Conservation (phyloP, 1,139 yeast species). For the Sugiyamaella xylanicola region DNA sequence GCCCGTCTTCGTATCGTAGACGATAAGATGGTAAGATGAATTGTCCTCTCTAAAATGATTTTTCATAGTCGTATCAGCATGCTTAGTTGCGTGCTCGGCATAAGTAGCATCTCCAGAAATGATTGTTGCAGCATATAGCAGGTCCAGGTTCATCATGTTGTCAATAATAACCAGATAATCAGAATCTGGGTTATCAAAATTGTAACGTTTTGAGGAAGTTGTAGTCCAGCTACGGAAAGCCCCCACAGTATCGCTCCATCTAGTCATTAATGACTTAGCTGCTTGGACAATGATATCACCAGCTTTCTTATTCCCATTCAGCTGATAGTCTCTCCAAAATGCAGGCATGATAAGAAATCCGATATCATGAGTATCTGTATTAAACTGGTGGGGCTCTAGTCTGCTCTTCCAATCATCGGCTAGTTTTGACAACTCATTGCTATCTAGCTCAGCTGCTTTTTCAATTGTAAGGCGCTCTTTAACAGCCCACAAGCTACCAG, state of each 20-base stretch:
- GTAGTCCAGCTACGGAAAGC: conserved; percentile 40
- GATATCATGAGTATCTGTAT: conserved; percentile 41
- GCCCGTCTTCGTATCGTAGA: conserved; percentile 36
- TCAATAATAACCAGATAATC: conserved; percentile 41
- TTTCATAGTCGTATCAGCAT: conserved; percentile 39
- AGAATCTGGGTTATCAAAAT: conserved; percentile 25
- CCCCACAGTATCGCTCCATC: conserved; percentile 37
- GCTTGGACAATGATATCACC: conserved; percentile 34
- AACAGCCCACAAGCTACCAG: conserved; percentile 36
- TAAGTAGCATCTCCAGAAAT: conserved; percentile 37
- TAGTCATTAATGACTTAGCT: conserved; percentile 37
- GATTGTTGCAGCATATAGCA: conserved; percentile 38
- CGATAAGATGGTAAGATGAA: conserved; percentile 39
- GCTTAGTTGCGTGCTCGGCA: conserved; percentile 39
- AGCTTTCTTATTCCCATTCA: conserved; percentile 29
- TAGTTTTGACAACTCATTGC: conserved; percentile 26
- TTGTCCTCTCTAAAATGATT: conserved; percentile 38
- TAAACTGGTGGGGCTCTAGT: conserved; percentile 31
- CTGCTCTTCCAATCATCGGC: conserved; percentile 31
- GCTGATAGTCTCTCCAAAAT: conserved; percentile 34
- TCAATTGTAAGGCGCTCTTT: conserved; percentile 33
- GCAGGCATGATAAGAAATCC: conserved; percentile 40
- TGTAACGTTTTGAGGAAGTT: conserved; percentile 25
- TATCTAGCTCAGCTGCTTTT: conserved; percentile 26
- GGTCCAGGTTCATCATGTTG: conserved; percentile 41